phyloP scores from a whole-genome alignment of 495 filamentous ascomycete genomes.

The Lentithecium fluviatile region DNA sequence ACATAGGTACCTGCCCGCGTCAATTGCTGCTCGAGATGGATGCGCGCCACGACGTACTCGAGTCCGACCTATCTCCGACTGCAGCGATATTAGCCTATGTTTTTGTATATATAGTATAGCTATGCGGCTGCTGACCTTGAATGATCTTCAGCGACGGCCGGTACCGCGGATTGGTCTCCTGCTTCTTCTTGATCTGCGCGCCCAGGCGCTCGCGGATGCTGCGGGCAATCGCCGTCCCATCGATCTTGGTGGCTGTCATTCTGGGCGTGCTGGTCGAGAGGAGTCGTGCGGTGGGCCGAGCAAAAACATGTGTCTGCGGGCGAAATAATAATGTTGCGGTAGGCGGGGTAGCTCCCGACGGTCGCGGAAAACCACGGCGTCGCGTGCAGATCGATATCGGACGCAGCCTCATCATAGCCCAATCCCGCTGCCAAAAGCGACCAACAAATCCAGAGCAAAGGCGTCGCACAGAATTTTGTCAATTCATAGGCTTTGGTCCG shows the following conservation, averaged over 20 bases:
- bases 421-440: slow-evolving; percentile 3
- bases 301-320: not conserved
- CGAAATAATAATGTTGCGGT: slow-evolving; percentile 17
- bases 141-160: slow-evolving; percentile 87
- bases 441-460: not conserved
- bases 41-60: slow-evolving; percentile 59
- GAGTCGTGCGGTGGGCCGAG: slow-evolving; percentile 6
- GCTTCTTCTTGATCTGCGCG: slow-evolving; percentile 74
- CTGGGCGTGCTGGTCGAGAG: slow-evolving; percentile 50
- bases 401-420: slow-evolving; percentile 22
- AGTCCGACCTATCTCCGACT: slow-evolving; percentile 91
- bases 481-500: not conserved
- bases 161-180: slow-evolving; percentile 79
- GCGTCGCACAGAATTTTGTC: not conserved
- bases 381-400: slow-evolving; percentile 5
- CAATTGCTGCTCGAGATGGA: slow-evolving; percentile 12
- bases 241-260: slow-evolving; percentile 89
- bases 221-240: slow-evolving; percentile 93
- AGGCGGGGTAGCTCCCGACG: slow-evolving; percentile 19
- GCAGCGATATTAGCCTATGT: slow-evolving; percentile 5
- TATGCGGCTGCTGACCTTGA: slow-evolving; percentile 63
- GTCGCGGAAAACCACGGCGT: not conserved
- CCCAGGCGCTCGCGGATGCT: slow-evolving; percentile 77
- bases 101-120: not conserved
- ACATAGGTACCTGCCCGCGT: slow-evolving; percentile 80